Evolutionary conservation across 2,329 filamentous ascomycete species (phyloP), one percentile per base, ranked within the genome.

Genomic region (Exophiala dermatitidis): DNA sequence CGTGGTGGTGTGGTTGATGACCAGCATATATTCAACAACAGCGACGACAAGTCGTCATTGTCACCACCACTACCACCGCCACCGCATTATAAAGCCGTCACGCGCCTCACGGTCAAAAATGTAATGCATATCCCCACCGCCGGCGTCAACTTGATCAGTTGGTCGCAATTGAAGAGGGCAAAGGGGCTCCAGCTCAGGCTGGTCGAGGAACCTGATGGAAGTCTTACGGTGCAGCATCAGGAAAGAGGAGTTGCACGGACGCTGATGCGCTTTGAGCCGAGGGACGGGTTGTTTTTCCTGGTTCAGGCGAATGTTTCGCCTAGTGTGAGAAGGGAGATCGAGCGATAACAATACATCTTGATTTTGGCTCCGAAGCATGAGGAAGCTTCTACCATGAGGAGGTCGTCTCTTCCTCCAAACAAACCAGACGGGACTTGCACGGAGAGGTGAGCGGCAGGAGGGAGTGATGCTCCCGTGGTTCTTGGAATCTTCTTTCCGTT

Each of bases 121-220:
- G 56, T 58, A 28, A 48, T 30, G 19, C 44, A 53, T 31, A 50
- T 53, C 19, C 50, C 53, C n/a, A 33, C 29, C 2, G 50, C 41
- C 8, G 47, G 53, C 10, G 42, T 56, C 34, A 56, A 59, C 36
- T 29, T 56, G 5, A 55, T 59, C 30, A 56, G 44, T 30, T 56
- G 56, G 50, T 55, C 52, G n/a, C 43, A 48, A 46, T 33, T 59
- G 41, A 59, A 59, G 38, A 19, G 43, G 26, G 41, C 45, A 5
- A 51, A 52, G 12, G 55, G 54, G 3, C 31, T 48, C 5, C 12
- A 53, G 28, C 31, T 53, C 19, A 34, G 30, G 5, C 31, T 56
- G 10, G 50, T 48, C n/a, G 50, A 59, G 30, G 45, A 51, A 9
- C 26, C 19, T 3, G 55, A 57, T 31, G 49, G 53, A 1, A 42